These are phyloP conservation scores for Xylaria palmicola DNA, from an alignment of 495 filamentous ascomycete genomes.

Conservation along the genomic window DNA sequence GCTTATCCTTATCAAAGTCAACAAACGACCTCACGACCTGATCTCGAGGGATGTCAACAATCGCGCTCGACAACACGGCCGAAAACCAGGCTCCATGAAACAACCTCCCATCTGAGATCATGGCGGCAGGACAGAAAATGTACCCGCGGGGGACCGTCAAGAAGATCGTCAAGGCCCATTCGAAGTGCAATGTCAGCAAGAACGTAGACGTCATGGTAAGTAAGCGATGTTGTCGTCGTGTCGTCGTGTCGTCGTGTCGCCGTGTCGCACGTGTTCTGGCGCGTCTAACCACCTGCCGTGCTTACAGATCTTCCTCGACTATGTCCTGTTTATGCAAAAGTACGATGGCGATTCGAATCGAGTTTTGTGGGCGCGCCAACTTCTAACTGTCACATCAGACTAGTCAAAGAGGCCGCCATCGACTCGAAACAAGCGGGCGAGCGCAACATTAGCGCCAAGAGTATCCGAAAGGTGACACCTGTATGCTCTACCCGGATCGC, in stretches of 20 bases:
- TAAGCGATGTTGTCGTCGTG: too few species aligned
- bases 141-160: conserved; percentile 85
- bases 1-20: conserved; percentile 1
- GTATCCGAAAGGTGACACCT: conserved; percentile 73
- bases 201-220: conserved; percentile 84
- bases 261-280: conserved; percentile 15
- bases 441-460: conserved; percentile 67
- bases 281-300: conserved; percentile 6
- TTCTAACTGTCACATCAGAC: conserved; percentile 43
- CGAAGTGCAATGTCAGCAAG: conserved; percentile 74
- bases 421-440: conserved; percentile 72
- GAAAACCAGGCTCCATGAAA: background rate
- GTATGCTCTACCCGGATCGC: conserved; percentile 44
- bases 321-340: conserved; percentile 88
- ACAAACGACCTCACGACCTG: too few species aligned
- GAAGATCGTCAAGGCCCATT: conserved; percentile 87
- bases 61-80: background rate
- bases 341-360: conserved; percentile 36
- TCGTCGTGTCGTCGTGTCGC: conserved; percentile 15
- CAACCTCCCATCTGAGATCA: conserved; percentile 22
- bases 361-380: background rate
- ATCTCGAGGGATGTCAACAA: too few species aligned
- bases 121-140: conserved; percentile 64
- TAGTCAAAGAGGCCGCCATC: conserved; percentile 82
- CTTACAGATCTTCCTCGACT: conserved; percentile 79